These are phyloP conservation scores for Trichaptum fuscoviolaceum DNA, from an alignment of 768 basidiomycete genomes.

Conservation along the genomic window DNA sequence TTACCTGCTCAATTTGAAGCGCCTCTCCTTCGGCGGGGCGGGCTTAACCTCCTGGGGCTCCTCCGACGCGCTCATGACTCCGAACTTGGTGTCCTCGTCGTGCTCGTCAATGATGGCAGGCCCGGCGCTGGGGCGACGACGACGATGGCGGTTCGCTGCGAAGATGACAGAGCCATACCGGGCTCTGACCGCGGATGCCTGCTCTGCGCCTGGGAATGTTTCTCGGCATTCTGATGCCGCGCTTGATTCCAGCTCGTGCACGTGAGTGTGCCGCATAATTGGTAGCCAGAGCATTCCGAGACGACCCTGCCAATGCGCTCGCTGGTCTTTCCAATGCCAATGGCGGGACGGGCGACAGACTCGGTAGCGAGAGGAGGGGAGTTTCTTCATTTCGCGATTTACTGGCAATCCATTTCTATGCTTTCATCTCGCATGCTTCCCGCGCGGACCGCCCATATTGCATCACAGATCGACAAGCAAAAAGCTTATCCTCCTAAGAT, in stretches of 20 bases:
- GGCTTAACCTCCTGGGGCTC: slow-evolving; percentile 9
- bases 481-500: not conserved
- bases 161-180: not conserved
- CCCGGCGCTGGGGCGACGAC: not conserved
- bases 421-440: not conserved
- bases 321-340: not conserved
- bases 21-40: slow-evolving; percentile 53
- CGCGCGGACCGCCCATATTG: not conserved
- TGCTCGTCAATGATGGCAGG: not conserved
- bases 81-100: not conserved
- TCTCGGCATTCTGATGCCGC: not conserved
- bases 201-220: not conserved
- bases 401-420: not conserved
- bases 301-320: not conserved
- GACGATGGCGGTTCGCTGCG: not conserved
- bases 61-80: not conserved
- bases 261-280: not conserved
- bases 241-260: not conserved
- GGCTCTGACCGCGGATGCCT: not conserved
- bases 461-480: not conserved
- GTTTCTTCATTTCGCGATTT: not conserved
- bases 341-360: no score
- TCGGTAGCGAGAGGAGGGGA: not conserved
- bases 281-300: not conserved
- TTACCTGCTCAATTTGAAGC: slow-evolving; percentile 90